A percentile compares a stretch with the other conserved stretches of the same genome.
Conservation (phyloP, 805 yeast species). For the Pichia occidentalis region DNA sequence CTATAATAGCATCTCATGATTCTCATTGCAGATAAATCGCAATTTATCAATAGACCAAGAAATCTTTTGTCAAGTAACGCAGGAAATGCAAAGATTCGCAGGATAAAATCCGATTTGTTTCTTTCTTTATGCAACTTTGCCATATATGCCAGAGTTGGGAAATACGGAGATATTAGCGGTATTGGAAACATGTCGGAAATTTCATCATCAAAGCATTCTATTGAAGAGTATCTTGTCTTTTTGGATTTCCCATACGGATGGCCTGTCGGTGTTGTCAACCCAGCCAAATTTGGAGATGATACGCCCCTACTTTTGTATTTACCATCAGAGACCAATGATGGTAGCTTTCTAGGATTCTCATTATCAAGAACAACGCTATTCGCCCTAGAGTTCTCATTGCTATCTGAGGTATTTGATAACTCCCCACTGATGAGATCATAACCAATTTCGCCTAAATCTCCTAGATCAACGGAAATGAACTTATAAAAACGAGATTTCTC, state of each 20-base stretch:
- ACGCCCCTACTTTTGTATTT: background rate
- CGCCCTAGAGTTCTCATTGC: conserved; percentile 13
- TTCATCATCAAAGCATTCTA: conserved; percentile 79
- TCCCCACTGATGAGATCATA: conserved; percentile 32
- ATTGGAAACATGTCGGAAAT: conserved; percentile 85
- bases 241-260: conserved; percentile 10
- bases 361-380: conserved; percentile 5
- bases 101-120: conserved; percentile 75
- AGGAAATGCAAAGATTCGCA: conserved; percentile 87
- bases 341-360: conserved; percentile 3
- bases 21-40: conserved; percentile 83
- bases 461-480: conserved; percentile 77
- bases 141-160: conserved; percentile 79
- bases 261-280: conserved; percentile 12
- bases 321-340: no score
- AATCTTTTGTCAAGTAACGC: conserved; percentile 82
- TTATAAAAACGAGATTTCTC: conserved; percentile 59
- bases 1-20: conserved; percentile 87
- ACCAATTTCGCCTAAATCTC: conserved; percentile 76
- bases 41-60: conserved; percentile 68
- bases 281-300: conserved; percentile 25
- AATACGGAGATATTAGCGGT: conserved; percentile 73
- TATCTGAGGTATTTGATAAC: conserved; percentile 24
- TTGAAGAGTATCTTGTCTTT: conserved; percentile 41
- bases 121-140: conserved; percentile 79